Conservation (phyloP, 1,139 yeast genomes). For the Magnusiomyces tetraspermus region DNA sequence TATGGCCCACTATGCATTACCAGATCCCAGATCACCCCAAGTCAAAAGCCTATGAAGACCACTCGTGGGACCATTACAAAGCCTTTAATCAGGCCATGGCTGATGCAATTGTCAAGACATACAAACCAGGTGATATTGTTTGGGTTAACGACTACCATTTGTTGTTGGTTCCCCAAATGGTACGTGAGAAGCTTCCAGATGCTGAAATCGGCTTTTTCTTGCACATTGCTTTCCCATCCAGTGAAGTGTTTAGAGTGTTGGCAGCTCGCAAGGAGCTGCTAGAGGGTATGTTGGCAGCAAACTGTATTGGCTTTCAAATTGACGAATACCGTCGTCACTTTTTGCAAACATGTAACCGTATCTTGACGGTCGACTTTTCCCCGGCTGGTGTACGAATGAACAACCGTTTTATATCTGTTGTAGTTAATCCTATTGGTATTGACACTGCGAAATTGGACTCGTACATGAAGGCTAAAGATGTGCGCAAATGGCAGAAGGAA, state of each 20-base stretch:
- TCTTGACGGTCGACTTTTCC: conserved; percentile 72
- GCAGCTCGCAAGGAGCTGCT: conserved; percentile 75
- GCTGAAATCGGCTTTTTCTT: conserved; percentile 88
- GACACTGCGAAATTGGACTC: conserved; percentile 54
- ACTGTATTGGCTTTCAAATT: conserved; percentile 81
- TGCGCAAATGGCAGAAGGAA: conserved; percentile 57
- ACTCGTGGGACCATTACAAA: conserved; percentile 82
- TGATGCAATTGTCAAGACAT: conserved; percentile 55
- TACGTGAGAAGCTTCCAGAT: conserved; percentile 62
- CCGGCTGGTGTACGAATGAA: conserved; percentile 50
- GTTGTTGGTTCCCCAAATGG: conserved; percentile 76
- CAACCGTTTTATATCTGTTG: conserved; percentile 57
- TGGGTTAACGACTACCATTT: conserved; percentile 96
- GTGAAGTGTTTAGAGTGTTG: conserved; percentile 89
- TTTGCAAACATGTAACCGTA: conserved; percentile 77
- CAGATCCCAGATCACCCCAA: conserved; percentile 94
- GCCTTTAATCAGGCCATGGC: conserved; percentile 72
- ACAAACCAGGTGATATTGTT: conserved; percentile 59
- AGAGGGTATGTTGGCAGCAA: conserved; percentile 83
- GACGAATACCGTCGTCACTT: conserved; percentile 91
- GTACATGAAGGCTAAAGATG: conserved; percentile 44
- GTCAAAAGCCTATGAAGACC: conserved; percentile 90
- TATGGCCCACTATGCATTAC: conserved; percentile 96
- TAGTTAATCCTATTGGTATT: conserved; percentile 76
- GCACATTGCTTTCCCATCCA: conserved; percentile 91